These are phyloP conservation scores for Penicillium corylophilum DNA, from an alignment of 2,329 filamentous ascomycete species.

Conservation along the genomic window DNA sequence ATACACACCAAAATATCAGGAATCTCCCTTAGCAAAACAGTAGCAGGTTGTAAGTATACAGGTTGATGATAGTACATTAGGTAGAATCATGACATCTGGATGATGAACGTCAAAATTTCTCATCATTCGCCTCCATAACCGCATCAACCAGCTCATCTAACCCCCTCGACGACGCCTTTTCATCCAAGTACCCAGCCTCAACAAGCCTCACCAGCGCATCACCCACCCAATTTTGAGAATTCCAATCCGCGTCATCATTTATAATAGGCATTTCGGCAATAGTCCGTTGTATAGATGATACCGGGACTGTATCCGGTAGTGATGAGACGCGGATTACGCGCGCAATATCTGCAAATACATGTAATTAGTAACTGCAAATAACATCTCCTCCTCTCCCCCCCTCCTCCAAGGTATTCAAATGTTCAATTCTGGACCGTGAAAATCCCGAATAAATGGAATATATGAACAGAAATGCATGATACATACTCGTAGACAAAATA, in stretches of 20 bases:
- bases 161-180: slow-evolving; percentile 1
- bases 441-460: too few species aligned
- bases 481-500: background rate
- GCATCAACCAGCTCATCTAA: slow-evolving; percentile 22
- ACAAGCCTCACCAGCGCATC: slow-evolving; percentile 18
- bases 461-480: too few species aligned
- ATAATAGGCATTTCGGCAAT: slow-evolving; percentile 8
- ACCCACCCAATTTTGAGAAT: slow-evolving; percentile 22
- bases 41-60: background rate
- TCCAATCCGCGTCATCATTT: slow-evolving; percentile 15
- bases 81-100: too few species aligned
- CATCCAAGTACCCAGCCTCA: slow-evolving; percentile 11
- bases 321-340: slow-evolving; percentile 7
- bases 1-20: too few species aligned
- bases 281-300: background rate
- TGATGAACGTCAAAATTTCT: slow-evolving; percentile 7
- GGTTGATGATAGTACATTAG: too few species aligned
- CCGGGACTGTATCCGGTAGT: background rate
- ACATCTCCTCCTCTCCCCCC: background rate
- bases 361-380: too few species aligned
- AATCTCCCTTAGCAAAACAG: too few species aligned
- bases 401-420: too few species aligned
- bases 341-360: slow-evolving; percentile 8
- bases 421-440: too few species aligned
- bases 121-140: slow-evolving; percentile 20